Evolutionary conservation across 495 filamentous ascomycete species (phyloP), one percentile per base, ranked within the genome.

Genomic region (Xylaria grammica): DNA sequence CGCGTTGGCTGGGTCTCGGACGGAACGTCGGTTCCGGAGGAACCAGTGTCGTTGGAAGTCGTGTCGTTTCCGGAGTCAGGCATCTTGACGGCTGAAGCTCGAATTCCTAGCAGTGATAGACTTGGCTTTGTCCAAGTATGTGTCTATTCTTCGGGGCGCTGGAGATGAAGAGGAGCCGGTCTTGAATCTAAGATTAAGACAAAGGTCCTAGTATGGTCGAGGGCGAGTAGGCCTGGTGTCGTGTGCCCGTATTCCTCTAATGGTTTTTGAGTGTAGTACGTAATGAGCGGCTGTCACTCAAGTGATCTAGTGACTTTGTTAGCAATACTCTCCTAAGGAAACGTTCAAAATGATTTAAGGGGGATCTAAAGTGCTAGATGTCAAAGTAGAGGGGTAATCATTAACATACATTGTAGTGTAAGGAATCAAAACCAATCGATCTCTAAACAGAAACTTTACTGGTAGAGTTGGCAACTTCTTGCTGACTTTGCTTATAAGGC

Each of bases 1-100:
- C 63, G 54, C 1, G 60, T 63, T 27, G 60, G 24, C 10, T 57
- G 62, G 29, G 48, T 29, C 55, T 65, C 63, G 2, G 48, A 3
- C 5, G 63, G 7, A 36, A 48, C 22, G 19, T 34, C 55, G 26
- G 63, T 17, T 34, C 48, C 49, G 22, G 63, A 48, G 3, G 63
- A 60, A 10, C 63, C 55, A 19, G 63, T 54, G 19, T 65, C 63
- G 30, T 51, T 60, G 45, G 63, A 52, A 30, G 55, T 48, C 29
- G 53, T 51, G 34, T 58, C 54, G 53, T 57, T 54, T 40, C 52
- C 42, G 5, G 63, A 59, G 54, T 65, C 63, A 54, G 63, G 63
- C 63, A 65, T 65, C 26, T 40, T 54, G 63, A 38, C 13, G 19
- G 17, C n/a, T n/a, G 20, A 11, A 4, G 20, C 24, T 36, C 4